These are phyloP conservation scores for Trametes cubensis DNA, from an alignment of 768 basidiomycete species.

Conservation along the genomic window DNA sequence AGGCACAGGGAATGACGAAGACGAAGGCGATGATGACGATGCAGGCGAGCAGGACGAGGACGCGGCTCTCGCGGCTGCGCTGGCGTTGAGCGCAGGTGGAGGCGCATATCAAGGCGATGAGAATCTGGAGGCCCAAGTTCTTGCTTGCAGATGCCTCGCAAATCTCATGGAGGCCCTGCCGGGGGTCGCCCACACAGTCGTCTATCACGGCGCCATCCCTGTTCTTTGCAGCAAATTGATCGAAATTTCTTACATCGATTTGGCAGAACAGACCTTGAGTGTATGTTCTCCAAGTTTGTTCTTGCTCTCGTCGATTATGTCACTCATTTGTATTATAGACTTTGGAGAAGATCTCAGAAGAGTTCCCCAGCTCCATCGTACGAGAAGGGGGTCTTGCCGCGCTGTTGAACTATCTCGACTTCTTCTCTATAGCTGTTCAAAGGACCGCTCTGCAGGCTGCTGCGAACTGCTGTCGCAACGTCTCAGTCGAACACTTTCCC, in stretches of 20 bases:
- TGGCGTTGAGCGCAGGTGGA: conserved; percentile 77
- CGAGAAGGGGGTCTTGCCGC: conserved; percentile 94
- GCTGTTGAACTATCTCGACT: conserved; percentile 93
- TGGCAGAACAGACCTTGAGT: conserved; percentile 96
- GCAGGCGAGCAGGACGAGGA: conserved; percentile 74
- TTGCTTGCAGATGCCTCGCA: conserved; percentile 95
- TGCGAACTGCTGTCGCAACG: conserved; percentile 93
- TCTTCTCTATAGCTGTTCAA: conserved; percentile 97
- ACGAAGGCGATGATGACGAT: conserved; percentile 72
- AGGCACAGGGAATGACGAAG: conserved; percentile 73
- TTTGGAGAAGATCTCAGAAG: conserved; percentile 97
- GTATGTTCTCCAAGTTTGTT: conserved; percentile 55
- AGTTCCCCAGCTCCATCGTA: conserved; percentile 94
- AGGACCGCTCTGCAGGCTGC: conserved; percentile 96
- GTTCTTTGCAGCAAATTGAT: conserved; percentile 96
- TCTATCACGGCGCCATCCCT: conserved; percentile 97
- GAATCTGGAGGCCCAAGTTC: conserved; percentile 90
- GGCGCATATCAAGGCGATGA: conserved; percentile 75
- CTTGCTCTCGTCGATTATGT: conserved; percentile 18
- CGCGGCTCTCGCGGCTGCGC: conserved; percentile 83
- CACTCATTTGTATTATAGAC: conserved; percentile 58
- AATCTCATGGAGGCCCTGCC: conserved; percentile 99
- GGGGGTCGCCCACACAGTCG: conserved; percentile 95
- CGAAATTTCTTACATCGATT: conserved; percentile 96
- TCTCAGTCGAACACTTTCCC: conserved; percentile 84